Conservation (phyloP, 192 early-diverging fungal genomes). For the Coemansia sp. region DNA sequence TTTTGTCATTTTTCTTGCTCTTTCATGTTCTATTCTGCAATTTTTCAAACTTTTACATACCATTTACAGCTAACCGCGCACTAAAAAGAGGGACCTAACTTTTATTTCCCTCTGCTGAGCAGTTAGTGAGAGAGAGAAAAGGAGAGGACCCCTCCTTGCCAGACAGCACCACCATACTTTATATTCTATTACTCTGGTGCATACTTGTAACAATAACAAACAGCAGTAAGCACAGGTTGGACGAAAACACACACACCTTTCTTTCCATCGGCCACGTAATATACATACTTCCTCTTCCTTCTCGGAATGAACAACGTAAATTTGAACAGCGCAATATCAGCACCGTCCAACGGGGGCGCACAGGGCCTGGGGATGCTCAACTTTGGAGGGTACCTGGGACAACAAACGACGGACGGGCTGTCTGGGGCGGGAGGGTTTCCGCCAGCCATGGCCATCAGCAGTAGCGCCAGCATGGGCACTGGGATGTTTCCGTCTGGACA, state of each 20-base stretch:
- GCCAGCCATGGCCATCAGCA: neutral
- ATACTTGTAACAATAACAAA: neutral
- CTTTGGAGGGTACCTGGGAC: conserved; percentile 38
- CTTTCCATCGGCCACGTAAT: too few relatives aligned
- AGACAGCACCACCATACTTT: too few relatives aligned
- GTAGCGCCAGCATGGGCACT: neutral
- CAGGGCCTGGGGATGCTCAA: conserved; percentile 32
- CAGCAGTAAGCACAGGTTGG: conserved; percentile 8
- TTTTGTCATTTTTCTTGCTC: too few relatives aligned
- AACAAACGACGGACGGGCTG: neutral
- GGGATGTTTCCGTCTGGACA: neutral
- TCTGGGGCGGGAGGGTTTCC: neutral
- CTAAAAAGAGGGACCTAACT: too few relatives aligned
- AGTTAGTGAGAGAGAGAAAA: too few relatives aligned
- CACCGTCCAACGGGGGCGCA: neutral
- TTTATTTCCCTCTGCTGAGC: too few relatives aligned
- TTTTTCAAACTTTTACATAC: too few relatives aligned
- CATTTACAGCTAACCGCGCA: too few relatives aligned
- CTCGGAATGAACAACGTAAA: conserved; percentile 12
- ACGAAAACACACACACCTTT: neutral
- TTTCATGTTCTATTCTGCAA: too few relatives aligned
- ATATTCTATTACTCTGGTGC: too few relatives aligned
- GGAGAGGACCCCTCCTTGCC: too few relatives aligned
- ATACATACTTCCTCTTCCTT: neutral
- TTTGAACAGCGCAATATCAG: conserved; percentile 5